Evolutionary conservation across 768 basidiomycete species (phyloP).

Genomic region (Xerocomus spinulosus): DNA sequence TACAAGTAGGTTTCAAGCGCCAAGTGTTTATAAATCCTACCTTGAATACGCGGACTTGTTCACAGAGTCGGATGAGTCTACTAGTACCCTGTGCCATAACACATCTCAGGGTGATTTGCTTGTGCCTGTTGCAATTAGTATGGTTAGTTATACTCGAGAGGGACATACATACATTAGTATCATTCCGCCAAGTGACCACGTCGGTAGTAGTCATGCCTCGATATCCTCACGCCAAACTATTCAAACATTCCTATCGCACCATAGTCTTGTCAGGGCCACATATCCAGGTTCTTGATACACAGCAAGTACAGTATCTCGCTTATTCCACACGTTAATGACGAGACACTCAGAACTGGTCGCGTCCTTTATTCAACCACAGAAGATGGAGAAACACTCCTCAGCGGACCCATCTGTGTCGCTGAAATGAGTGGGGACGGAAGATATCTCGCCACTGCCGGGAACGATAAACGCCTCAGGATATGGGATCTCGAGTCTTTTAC

Average conservation of each 20-base stretch:
- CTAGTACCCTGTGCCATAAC: no score
- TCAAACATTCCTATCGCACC: constrained; percentile 32
- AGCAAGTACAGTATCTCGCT: constrained; percentile 36
- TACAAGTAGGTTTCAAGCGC: no score
- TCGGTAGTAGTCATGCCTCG: no score
- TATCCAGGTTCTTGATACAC: constrained; percentile 53
- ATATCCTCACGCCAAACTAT: constrained; percentile 49
- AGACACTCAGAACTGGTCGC: constrained; percentile 45
- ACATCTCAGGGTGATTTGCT: no score
- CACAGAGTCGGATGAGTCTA: no score
- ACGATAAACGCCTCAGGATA: constrained; percentile 78
- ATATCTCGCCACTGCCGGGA: constrained; percentile 61
- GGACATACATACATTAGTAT: no score
- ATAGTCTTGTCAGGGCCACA: constrained; percentile 57
- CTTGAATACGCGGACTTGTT: no score
- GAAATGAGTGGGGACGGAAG: constrained; percentile 42
- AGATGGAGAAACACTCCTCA: constrained; percentile 32
- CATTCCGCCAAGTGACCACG: no score
- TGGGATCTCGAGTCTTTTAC: constrained; percentile 60
- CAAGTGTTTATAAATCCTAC: no score
- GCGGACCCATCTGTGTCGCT: constrained; percentile 58
- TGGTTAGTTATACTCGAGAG: no score
- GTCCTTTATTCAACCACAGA: constrained; percentile 43
- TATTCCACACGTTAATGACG: constrained; percentile 5
- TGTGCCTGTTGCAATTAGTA: no score